Percentiles rank a stretch among this genome's conserved stretches.
Evolutionary conservation across 192 early-diverging fungal genomes (phyloP).

Genomic region (Fimicolochytrium jonesii): DNA sequence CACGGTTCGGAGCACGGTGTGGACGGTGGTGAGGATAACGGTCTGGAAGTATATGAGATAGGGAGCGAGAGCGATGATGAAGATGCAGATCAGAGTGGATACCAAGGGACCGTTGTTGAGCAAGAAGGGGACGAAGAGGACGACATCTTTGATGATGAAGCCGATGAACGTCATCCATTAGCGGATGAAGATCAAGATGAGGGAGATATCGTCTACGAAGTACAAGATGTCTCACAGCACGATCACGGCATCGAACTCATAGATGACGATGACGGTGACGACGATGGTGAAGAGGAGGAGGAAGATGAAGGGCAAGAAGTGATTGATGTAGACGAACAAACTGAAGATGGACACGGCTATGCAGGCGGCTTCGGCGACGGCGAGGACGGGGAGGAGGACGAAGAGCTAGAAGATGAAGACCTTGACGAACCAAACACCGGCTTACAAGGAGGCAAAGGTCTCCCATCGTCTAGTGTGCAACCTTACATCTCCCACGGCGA

Average conservation of each 20-base stretch:
- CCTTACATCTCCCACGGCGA: too few relatives aligned
- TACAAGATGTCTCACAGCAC: not conserved
- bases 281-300: not conserved
- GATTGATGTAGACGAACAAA: not conserved
- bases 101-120: not conserved
- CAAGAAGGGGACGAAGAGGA: not conserved
- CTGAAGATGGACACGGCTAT: not conserved
- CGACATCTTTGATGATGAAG: not conserved
- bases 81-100: not conserved
- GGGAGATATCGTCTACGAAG: not conserved
- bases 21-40: not conserved
- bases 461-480: too few relatives aligned
- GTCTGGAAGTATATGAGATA: not conserved
- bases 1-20: not conserved
- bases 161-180: not conserved
- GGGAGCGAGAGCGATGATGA: not conserved
- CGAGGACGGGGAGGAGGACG: conserved; percentile 2
- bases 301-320: conserved; percentile 2
- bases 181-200: not conserved
- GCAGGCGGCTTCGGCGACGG: not conserved
- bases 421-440: too few relatives aligned
- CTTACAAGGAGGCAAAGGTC: too few relatives aligned
- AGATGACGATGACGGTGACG: conserved; percentile 7
- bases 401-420: conserved; percentile 9
- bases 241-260: not conserved